Percentiles rank a stretch among this genome's conserved stretches.
Evolutionary conservation across 371 early-diverging fungal genomes (phyloP).

Genomic region (Capillidium rhysosporum): DNA sequence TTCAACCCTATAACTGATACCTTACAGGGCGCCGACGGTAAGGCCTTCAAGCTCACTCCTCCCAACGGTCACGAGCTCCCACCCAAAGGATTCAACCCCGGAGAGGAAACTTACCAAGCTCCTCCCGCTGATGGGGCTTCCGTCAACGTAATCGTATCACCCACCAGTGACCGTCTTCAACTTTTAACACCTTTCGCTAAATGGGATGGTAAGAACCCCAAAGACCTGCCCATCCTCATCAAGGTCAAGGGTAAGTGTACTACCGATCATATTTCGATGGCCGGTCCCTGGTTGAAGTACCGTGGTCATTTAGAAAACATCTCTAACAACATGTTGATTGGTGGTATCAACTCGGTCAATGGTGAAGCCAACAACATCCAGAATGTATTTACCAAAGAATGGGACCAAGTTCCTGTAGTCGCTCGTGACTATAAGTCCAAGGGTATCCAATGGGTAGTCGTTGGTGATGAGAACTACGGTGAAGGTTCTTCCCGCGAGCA

Average conservation of each 20-base stretch:
- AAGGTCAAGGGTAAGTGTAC: slow-evolving; percentile 96
- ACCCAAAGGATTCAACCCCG: slow-evolving; percentile 60
- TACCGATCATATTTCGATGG: slow-evolving; percentile 43
- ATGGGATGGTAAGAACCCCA: slow-evolving; percentile 75
- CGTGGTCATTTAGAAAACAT: slow-evolving; percentile 94
- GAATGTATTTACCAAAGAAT: slow-evolving; percentile 43
- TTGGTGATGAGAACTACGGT: slow-evolving; percentile 91
- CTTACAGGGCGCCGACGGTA: slow-evolving; percentile 47
- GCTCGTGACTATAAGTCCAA: slow-evolving; percentile 73
- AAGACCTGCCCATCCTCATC: slow-evolving; percentile 62
- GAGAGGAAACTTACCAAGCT: slow-evolving; percentile 47
- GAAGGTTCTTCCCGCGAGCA: slow-evolving; percentile 97
- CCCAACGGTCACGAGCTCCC: slow-evolving; percentile 74
- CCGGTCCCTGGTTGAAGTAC: slow-evolving; percentile 93
- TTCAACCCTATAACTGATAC: slow-evolving; percentile 81
- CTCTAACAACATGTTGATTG: slow-evolving; percentile 89
- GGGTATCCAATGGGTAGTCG: slow-evolving; percentile 72
- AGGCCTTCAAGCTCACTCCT: slow-evolving; percentile 56
- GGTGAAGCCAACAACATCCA: slow-evolving; percentile 61
- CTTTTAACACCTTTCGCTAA: slow-evolving; percentile 68
- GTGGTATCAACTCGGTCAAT: slow-evolving; percentile 83
- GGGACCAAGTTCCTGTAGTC: slow-evolving; percentile 71
- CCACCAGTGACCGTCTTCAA: slow-evolving; percentile 73
- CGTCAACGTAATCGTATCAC: slow-evolving; percentile 42
- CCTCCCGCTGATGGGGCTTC: slow-evolving; percentile 36